These are phyloP conservation scores for Acanthochlamys bracteata DNA, from an alignment of 106 monocot genomes.

Conservation along the genomic window DNA sequence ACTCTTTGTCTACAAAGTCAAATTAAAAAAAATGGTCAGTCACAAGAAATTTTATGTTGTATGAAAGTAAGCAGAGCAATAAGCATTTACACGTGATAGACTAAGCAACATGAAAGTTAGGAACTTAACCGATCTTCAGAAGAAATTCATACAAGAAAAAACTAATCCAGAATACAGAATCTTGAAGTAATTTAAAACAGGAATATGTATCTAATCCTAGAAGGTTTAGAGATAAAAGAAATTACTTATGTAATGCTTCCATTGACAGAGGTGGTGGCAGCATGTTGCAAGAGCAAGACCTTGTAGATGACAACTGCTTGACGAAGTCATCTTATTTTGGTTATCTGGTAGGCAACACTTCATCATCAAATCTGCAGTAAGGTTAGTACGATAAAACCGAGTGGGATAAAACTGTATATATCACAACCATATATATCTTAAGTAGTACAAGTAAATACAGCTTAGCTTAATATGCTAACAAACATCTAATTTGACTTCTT, in stretches of 20 bases:
- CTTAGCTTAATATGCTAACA: too few species aligned
- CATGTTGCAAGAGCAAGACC: constrained; percentile 94
- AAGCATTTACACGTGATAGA: neutral
- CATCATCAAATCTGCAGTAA: constrained; percentile 68
- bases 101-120: neutral
- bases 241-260: constrained; percentile 87
- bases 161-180: neutral
- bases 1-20: constrained; percentile 40
- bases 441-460: too few species aligned
- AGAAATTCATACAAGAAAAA: too few species aligned
- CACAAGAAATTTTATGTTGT: too few species aligned
- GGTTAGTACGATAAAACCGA: too few species aligned
- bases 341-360: constrained; percentile 48
- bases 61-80: too few species aligned
- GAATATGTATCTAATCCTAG: neutral
- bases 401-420: too few species aligned
- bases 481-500: neutral
- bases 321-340: neutral
- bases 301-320: constrained; percentile 22
- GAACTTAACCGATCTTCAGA: too few species aligned
- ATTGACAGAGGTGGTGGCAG: constrained; percentile 98
- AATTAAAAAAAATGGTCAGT: too few species aligned
- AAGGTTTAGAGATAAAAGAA: constrained; percentile 1
- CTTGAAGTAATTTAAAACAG: neutral
- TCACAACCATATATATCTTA: too few species aligned